Evolutionary conservation across 331 rosid species (phyloP).

Genomic region (Spiraea crenata): DNA sequence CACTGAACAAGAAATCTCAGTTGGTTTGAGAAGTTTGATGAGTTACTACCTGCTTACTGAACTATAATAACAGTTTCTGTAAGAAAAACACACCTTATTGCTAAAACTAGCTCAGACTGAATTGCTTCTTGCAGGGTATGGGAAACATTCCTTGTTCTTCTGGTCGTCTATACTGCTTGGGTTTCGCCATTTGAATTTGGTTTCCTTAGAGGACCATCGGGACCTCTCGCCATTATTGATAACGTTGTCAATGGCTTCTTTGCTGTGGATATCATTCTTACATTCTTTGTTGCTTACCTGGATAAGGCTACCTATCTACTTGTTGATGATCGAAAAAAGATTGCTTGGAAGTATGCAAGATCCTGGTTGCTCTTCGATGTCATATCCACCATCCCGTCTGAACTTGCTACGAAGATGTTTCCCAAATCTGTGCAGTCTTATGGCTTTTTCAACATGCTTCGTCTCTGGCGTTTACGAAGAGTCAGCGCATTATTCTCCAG

Average conservation of each 20-base stretch:
- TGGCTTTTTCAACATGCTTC: constrained; percentile 89
- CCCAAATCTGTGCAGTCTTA: constrained; percentile 56
- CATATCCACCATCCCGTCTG: constrained; percentile 80
- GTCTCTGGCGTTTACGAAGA: constrained; percentile 99
- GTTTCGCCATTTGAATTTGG: constrained; percentile 97
- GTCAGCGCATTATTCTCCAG: constrained; percentile 81
- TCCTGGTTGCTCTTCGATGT: constrained; percentile 76
- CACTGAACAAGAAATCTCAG: neutral
- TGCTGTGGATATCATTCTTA: constrained; percentile 71
- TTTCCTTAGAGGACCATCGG: constrained; percentile 63
- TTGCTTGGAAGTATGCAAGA: constrained; percentile 69
- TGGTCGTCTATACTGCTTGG: constrained; percentile 94
- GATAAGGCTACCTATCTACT: constrained; percentile 65
- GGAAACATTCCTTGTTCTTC: constrained; percentile 73
- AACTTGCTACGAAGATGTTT: constrained; percentile 53
- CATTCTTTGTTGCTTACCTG: constrained; percentile 89
- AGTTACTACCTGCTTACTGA: no score
- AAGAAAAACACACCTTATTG: neutral
- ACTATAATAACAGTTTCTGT: neutral
- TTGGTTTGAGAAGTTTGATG: neutral
- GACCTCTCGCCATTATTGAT: constrained; percentile 64
- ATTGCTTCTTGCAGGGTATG: constrained; percentile 58
- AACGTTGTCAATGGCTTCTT: constrained; percentile 87
- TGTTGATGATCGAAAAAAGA: constrained; percentile 55
- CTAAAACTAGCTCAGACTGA: constrained; percentile 17